Evolutionary conservation across 441 rosid species (phyloP).

Genomic region (Euphorbia schlechtendalii): DNA sequence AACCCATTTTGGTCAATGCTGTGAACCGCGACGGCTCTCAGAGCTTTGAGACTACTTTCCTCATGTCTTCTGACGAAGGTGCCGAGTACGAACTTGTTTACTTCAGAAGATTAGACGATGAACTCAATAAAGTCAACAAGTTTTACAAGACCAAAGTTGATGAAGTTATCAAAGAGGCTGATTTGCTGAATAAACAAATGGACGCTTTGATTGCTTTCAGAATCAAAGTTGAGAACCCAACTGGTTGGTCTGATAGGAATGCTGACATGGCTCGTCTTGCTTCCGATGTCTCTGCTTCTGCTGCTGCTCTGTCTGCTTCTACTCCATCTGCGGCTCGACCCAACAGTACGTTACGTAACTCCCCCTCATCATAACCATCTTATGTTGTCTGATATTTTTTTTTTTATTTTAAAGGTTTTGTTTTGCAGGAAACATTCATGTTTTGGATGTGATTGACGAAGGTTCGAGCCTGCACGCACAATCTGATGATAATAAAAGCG

Average conservation of each 20-base stretch:
- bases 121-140: conserved; percentile 54
- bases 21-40: conserved; percentile 24
- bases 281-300: conserved; percentile 39
- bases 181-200: conserved; percentile 52
- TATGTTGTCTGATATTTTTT: background rate
- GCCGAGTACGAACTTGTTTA: conserved; percentile 55
- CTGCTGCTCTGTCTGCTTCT: conserved; percentile 43
- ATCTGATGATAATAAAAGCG: conserved; percentile 25
- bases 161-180: conserved; percentile 61
- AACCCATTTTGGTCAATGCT: conserved; percentile 36
- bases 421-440: conserved; percentile 27
- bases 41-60: conserved; percentile 36
- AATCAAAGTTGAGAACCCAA: conserved; percentile 62
- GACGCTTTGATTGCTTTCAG: conserved; percentile 68
- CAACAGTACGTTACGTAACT: conserved; percentile 25
- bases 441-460: conserved; percentile 46
- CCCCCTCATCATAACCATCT: too few relatives aligned
- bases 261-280: conserved; percentile 54
- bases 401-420: background rate
- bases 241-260: conserved; percentile 35
- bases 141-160: conserved; percentile 50
- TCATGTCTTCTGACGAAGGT: conserved; percentile 48
- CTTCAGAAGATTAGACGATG: conserved; percentile 62
- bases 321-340: conserved; percentile 43
- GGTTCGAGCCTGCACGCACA: conserved; percentile 31